These are phyloP conservation scores for Moringa oleifera DNA, from an alignment of 345 rosid species.

Conservation along the genomic window DNA sequence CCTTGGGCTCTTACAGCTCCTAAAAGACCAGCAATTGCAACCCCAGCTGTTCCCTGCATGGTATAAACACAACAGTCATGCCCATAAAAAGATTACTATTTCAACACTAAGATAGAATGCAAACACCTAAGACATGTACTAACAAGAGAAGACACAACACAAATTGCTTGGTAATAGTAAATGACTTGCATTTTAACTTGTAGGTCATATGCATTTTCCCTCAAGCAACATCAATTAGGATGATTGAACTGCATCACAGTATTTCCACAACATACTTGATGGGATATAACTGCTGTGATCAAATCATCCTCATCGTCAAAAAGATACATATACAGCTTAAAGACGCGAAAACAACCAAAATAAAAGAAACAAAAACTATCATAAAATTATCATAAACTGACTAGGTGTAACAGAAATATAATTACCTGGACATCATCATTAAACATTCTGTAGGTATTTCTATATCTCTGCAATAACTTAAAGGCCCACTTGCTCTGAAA, in stretches of 20 bases:
- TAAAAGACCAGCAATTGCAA: conserved; percentile 95
- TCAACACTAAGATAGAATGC: background rate
- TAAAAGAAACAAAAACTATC: too few species aligned
- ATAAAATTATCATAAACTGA: background rate
- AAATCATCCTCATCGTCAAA: background rate
- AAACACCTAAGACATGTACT: background rate
- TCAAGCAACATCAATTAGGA: background rate
- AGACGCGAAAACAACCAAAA: too few species aligned
- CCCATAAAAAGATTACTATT: background rate
- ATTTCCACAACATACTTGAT: too few species aligned
- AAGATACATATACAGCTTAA: too few species aligned
- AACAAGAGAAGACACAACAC: background rate
- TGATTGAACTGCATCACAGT: background rate
- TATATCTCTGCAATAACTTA: conserved; percentile 87
- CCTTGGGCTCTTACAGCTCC: conserved; percentile 99
- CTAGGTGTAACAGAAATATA: conserved; percentile 5
- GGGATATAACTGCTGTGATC: background rate
- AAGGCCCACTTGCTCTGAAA: conserved; percentile 99
- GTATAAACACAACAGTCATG: conserved; percentile 10
- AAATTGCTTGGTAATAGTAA: background rate
- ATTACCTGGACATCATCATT: conserved; percentile 98
- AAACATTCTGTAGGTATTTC: conserved; percentile 82
- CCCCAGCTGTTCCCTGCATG: conserved; percentile 93
- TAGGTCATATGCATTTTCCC: background rate
- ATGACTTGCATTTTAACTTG: background rate